Percentiles rank a stretch among this genome's conserved stretches.
phyloP scores from a whole-genome alignment of 495 filamentous ascomycete genomes.

The Pseudevernia furfuracea region DNA sequence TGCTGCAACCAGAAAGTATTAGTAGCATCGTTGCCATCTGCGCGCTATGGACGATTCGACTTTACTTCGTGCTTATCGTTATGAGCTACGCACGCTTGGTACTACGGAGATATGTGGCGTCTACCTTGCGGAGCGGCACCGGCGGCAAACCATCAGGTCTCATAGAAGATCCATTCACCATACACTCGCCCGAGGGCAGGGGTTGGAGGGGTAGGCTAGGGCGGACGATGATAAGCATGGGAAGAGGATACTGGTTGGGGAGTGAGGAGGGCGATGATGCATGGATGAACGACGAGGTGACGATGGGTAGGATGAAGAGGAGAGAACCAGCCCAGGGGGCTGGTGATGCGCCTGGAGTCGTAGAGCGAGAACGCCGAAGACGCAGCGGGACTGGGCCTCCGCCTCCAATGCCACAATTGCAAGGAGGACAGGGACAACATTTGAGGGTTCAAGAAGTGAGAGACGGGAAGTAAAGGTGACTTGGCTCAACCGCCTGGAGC shows the following conservation, averaged over 20 bases:
- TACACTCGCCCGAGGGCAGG: slow-evolving; percentile 56
- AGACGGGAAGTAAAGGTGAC: slow-evolving; percentile 10
- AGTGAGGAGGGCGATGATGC: slow-evolving; percentile 32
- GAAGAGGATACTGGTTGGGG: slow-evolving; percentile 70
- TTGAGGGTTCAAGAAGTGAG: slow-evolving; percentile 23
- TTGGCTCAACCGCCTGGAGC: background rate
- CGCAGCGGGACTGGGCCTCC: slow-evolving; percentile 50
- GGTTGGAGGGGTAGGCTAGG: slow-evolving; percentile 73
- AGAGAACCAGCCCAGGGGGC: slow-evolving; percentile 17
- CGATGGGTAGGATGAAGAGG: slow-evolving; percentile 27
- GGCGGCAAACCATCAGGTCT: slow-evolving; percentile 42
- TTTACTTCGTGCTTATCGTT: slow-evolving; percentile 74
- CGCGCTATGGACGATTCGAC: slow-evolving; percentile 59
- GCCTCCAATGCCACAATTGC: slow-evolving; percentile 25
- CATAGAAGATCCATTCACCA: slow-evolving; percentile 64
- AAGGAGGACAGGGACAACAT: slow-evolving; percentile 22
- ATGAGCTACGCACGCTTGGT: slow-evolving; percentile 70
- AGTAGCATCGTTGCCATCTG: slow-evolving; percentile 67
- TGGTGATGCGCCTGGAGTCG: slow-evolving; percentile 39
- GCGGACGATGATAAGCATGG: slow-evolving; percentile 60
- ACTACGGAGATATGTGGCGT: slow-evolving; percentile 51
- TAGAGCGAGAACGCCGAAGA: slow-evolving; percentile 60
- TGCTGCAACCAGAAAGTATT: slow-evolving; percentile 61
- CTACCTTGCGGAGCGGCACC: slow-evolving; percentile 41
- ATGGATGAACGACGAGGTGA: slow-evolving; percentile 36